Evolutionary conservation across 164 flowering plant species (phyloP), one percentile per base, ranked within the genome.

Genomic region (Nymphaea colorata): DNA sequence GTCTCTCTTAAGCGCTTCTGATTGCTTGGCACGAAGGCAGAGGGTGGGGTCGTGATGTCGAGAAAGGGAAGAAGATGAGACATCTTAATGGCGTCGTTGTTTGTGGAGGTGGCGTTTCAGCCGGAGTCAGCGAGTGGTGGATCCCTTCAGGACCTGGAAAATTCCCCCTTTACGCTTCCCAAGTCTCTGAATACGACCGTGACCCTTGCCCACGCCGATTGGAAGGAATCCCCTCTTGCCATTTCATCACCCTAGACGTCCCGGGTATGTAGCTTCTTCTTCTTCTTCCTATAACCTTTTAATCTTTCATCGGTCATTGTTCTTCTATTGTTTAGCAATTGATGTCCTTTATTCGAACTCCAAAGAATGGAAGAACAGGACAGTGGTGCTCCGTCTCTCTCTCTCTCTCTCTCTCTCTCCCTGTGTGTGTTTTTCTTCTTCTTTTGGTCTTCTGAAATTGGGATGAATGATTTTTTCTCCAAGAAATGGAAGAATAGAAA

Each of bases 131-230:
- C 73, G 14, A 57, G 63, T 5, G 16, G 16, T 61, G 16, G 86
- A 83, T 63, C 86, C 84, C 0, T 81, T 83, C 67, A 51, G 77
- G 41, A 69, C 57, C 76, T 83, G 6, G 86, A 81, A 47, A 84
- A 79, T 42, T 72, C 76, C 47, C 81, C 83, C 2, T 53, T 79
- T 14, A 47, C 78, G 7, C 62, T 81, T 17, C 80, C 80, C 15
- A 78, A 67, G 69, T 77, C 71, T 11, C 55, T 63, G 0, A 80
- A 78, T 1, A 44, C 73, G 2, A n/a, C 59, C 7, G 8, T 25
- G 43, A 42, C 66, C 44, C 10, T 78, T 6, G 81, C 83, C 43
- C 68, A 79, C 1, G 81, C 80, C 0, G 85, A 84, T 66, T 84
- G 85, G 87, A 82, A 82, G 64, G 87, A 84, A 65, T 79, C 81